Evolutionary conservation across 169 alveolate genomes (phyloP).

Genomic region (Plasmodium chabaudi): DNA sequence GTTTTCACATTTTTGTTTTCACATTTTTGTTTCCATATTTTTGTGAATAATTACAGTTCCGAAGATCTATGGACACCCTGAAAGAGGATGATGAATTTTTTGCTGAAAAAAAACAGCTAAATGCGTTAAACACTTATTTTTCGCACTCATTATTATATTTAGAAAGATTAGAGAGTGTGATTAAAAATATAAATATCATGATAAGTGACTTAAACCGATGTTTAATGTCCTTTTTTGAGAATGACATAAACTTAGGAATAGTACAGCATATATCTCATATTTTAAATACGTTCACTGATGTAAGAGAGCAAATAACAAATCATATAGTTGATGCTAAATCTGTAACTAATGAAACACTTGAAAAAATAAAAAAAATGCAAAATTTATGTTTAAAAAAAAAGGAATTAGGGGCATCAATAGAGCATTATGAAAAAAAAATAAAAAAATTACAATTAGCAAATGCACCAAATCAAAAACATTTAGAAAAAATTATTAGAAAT

Average conservation of each 20-base stretch:
- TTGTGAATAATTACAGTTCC: conserved; percentile 19
- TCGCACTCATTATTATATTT: conserved; percentile 61
- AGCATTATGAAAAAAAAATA: conserved; percentile 76
- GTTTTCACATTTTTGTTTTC: too few species aligned
- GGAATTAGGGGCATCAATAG: conserved; percentile 49
- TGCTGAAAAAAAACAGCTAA: conserved; percentile 53
- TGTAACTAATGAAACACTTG: conserved; percentile 40
- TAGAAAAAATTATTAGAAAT: conserved; percentile 69
- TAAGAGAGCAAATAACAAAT: conserved; percentile 58
- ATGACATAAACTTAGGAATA: conserved; percentile 62
- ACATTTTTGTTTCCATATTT: background rate
- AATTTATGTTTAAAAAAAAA: conserved; percentile 60
- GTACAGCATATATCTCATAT: conserved; percentile 60
- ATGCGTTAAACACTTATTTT: conserved; percentile 45
- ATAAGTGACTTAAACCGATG: conserved; percentile 71
- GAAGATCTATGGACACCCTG: conserved; percentile 42
- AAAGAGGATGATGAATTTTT: conserved; percentile 65
- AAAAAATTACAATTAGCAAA: conserved; percentile 42
- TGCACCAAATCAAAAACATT: conserved; percentile 57
- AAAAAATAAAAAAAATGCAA: conserved; percentile 56
- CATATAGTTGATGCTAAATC: conserved; percentile 36
- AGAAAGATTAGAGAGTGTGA: conserved; percentile 72
- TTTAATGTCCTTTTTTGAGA: conserved; percentile 73
- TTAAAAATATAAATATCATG: conserved; percentile 72
- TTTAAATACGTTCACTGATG: conserved; percentile 61